Percentiles rank a stretch among this genome's conserved stretches.
Conservation (phyloP, 2,329 filamentous ascomycete species). For the Pyrenochaeta sp. region DNA sequence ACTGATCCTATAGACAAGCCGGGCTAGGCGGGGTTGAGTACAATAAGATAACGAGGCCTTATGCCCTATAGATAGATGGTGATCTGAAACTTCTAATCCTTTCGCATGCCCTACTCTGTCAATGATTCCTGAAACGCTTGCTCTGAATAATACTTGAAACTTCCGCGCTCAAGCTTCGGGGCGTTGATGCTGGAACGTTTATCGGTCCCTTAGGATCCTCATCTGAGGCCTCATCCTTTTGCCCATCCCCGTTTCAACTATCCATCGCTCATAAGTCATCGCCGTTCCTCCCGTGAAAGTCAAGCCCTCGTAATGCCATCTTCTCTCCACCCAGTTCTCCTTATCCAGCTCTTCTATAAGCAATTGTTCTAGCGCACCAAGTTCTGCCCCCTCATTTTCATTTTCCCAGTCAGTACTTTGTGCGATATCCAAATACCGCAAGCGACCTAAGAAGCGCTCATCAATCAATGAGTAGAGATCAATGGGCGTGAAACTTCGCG, state of each 20-base stretch:
- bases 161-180: not conserved
- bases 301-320: conserved; percentile 45
- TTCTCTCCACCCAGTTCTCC: conserved; percentile 47
- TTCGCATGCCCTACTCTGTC: not conserved
- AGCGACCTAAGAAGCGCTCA: conserved; percentile 49
- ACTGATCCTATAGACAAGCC: not conserved
- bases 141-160: not conserved
- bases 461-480: conserved; percentile 54
- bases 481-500: conserved; percentile 51
- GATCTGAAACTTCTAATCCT: not conserved
- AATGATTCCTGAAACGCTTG: not conserved
- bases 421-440: conserved; percentile 50
- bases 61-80: conserved; percentile 1
- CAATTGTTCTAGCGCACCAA: conserved; percentile 50
- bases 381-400: conserved; percentile 42
- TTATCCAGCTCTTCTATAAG: conserved; percentile 48
- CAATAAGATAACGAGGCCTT: not conserved
- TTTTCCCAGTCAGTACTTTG: conserved; percentile 51
- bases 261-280: conserved; percentile 36
- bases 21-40: not conserved
- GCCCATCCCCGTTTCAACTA: conserved; percentile 21
- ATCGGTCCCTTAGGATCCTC: conserved; percentile 31
- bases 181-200: not conserved
- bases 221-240: conserved; percentile 33
- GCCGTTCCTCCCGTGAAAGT: conserved; percentile 1